These are phyloP conservation scores for Myxozyma vanderwaltii DNA, from an alignment of 805 yeast genomes.

Conservation along the genomic window DNA sequence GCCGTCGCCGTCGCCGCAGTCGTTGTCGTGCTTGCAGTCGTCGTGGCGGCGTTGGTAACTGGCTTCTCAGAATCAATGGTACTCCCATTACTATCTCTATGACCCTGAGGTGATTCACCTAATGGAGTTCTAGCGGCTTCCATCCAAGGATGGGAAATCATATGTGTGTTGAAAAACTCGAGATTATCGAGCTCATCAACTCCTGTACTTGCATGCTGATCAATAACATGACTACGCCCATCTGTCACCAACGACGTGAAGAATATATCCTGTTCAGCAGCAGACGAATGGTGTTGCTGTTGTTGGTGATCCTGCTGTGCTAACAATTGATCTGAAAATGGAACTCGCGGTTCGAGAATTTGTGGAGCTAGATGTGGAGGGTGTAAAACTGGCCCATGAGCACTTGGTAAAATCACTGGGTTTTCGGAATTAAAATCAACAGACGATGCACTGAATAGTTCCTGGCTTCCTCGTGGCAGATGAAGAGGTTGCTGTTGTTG, in stretches of 20 bases:
- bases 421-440: slow-evolving; percentile 6
- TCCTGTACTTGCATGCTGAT: slow-evolving; percentile 26
- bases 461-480: not conserved
- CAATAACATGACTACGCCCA: slow-evolving; percentile 30
- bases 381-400: slow-evolving; percentile 27
- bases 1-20: too few relatives aligned
- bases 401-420: slow-evolving; percentile 12
- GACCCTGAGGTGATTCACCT: slow-evolving; percentile 10
- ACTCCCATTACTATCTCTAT: slow-evolving; percentile 5
- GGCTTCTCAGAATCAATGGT: not conserved
- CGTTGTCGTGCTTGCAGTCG: not conserved
- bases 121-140: slow-evolving; percentile 14
- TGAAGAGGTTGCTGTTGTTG: slow-evolving; percentile 3
- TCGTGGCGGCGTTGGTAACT: not conserved
- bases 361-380: slow-evolving; percentile 13
- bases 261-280: slow-evolving; percentile 19
- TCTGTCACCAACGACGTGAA: slow-evolving; percentile 30
- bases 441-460: not conserved
- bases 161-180: slow-evolving; percentile 30
- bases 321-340: not conserved
- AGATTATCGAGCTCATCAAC: slow-evolving; percentile 26
- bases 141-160: slow-evolving; percentile 31
- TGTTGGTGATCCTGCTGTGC: not conserved
- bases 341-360: slow-evolving; percentile 3
- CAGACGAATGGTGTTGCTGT: not conserved